Conservation (phyloP, 257 asterid species). For the Voacanga thouarsii region DNA sequence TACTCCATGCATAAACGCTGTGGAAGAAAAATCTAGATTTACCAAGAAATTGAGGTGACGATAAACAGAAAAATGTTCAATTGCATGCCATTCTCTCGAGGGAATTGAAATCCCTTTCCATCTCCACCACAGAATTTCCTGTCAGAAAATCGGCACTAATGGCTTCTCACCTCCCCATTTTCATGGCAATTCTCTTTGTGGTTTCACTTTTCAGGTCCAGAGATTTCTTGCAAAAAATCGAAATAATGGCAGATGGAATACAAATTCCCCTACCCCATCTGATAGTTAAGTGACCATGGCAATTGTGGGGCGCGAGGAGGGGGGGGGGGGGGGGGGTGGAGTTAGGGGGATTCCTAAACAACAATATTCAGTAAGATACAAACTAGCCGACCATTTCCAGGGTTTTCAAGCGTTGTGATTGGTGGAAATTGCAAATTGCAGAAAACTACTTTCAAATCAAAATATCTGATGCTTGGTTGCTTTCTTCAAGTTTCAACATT, state of each 20-base stretch:
- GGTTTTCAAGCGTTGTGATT: background rate
- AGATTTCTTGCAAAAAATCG: background rate
- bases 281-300: background rate
- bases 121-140: background rate
- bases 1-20: background rate
- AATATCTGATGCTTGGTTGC: background rate
- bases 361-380: too few species aligned
- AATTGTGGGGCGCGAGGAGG: background rate
- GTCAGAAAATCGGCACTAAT: background rate
- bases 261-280: background rate
- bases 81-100: background rate
- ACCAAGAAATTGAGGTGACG: background rate
- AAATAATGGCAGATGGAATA: background rate
- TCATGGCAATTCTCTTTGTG: slow-evolving; percentile 3
- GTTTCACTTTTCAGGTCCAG: background rate
- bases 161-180: background rate
- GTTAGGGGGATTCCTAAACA: background rate
- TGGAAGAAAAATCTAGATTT: background rate
- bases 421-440: background rate
- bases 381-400: background rate
- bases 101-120: background rate
- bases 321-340: background rate
- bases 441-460: background rate
- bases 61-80: background rate
- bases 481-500: background rate